phyloP scores from a whole-genome alignment of 805 yeast genomes.

The Naumovozyma dairenensis region DNA sequence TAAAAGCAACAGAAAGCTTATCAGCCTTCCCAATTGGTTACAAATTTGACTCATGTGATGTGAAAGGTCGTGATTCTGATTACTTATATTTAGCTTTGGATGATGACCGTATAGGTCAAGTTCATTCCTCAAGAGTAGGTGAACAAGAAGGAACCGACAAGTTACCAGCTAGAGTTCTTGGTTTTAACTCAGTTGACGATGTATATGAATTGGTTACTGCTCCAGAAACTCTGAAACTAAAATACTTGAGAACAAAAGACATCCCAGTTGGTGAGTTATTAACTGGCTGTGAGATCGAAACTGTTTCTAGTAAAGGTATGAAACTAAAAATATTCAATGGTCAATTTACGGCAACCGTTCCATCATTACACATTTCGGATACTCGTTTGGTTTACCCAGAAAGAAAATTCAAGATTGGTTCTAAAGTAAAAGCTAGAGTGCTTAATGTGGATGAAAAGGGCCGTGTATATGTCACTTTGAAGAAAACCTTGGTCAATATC shows the following conservation, averaged over 20 bases:
- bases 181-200: slow-evolving; percentile 59
- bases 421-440: slow-evolving; percentile 68
- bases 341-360: slow-evolving; percentile 65
- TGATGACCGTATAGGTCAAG: slow-evolving; percentile 53
- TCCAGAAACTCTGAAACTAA: slow-evolving; percentile 49
- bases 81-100: slow-evolving; percentile 53
- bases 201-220: slow-evolving; percentile 60
- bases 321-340: slow-evolving; percentile 51
- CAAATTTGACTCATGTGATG: slow-evolving; percentile 39
- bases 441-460: slow-evolving; percentile 39
- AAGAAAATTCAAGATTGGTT: slow-evolving; percentile 79
- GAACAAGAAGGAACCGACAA: slow-evolving; percentile 47
- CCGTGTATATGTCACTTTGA: slow-evolving; percentile 57
- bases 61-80: slow-evolving; percentile 49
- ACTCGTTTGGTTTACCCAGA: slow-evolving; percentile 80
- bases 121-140: slow-evolving; percentile 65
- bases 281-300: slow-evolving; percentile 45
- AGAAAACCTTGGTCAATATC: slow-evolving; percentile 67
- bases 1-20: slow-evolving; percentile 29
- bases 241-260: slow-evolving; percentile 60
- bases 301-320: slow-evolving; percentile 54
- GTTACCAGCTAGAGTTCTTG: slow-evolving; percentile 70
- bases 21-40: slow-evolving; percentile 78
- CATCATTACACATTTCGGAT: slow-evolving; percentile 72
- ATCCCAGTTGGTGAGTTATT: slow-evolving; percentile 66